A percentile compares a stretch with the other conserved stretches of the same genome.
phyloP scores from a whole-genome alignment of 2,329 filamentous ascomycete species.

The Phoma herbarum region DNA sequence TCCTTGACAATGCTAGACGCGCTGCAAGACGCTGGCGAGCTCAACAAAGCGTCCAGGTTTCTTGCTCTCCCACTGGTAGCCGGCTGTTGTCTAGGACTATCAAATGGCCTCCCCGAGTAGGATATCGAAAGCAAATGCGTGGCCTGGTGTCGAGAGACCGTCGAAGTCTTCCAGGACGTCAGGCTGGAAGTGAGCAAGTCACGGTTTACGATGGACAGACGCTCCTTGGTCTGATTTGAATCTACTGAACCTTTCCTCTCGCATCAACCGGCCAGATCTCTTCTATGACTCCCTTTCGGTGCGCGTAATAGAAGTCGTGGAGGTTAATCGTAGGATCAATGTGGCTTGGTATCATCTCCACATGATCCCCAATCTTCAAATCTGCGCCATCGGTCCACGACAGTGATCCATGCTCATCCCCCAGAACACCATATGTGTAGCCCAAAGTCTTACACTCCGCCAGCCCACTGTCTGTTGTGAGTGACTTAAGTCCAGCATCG shows the following conservation, averaged over 20 bases:
- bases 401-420: constrained; percentile 61
- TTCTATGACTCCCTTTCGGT: constrained; percentile 59
- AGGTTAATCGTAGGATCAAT: constrained; percentile 65
- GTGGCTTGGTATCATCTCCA: constrained; percentile 64
- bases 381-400: constrained; percentile 55
- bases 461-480: constrained; percentile 62
- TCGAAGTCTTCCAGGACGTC: neutral
- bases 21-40: no score
- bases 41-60: no score
- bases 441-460: constrained; percentile 57
- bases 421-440: constrained; percentile 57
- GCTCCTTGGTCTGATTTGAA: constrained; percentile 5
- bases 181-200: no score
- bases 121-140: neutral
- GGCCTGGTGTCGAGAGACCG: neutral
- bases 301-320: constrained; percentile 61
- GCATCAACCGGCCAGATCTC: constrained; percentile 63
- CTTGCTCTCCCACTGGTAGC: neutral
- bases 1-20: neutral
- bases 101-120: neutral
- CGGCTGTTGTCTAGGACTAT: neutral
- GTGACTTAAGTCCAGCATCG: constrained; percentile 60
- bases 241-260: constrained; percentile 61
- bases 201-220: no score
- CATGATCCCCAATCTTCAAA: constrained; percentile 57